Evolutionary conservation across 2,329 filamentous ascomycete species (phyloP).

Genomic region (Paraphoma chrysanthemicola): DNA sequence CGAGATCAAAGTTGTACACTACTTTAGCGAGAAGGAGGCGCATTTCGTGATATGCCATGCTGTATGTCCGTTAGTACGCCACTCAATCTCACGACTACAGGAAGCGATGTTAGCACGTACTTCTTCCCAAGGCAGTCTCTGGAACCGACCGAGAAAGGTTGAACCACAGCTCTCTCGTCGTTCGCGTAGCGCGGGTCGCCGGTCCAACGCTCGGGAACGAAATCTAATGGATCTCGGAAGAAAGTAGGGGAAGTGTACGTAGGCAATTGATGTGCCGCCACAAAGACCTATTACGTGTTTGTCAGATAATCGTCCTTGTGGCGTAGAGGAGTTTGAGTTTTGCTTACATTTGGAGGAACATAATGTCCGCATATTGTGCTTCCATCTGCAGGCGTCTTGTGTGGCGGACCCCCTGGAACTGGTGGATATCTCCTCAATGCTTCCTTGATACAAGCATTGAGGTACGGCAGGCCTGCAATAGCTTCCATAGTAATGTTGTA

Average conservation of each 20-base stretch:
- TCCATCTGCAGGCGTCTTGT: slow-evolving; percentile 36
- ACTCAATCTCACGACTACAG: not conserved
- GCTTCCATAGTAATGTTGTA: slow-evolving; percentile 27
- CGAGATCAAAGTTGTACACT: slow-evolving; percentile 23
- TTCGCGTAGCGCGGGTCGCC: slow-evolving; percentile 14
- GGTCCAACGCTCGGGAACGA: slow-evolving; percentile 40
- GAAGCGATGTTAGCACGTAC: slow-evolving; percentile 9
- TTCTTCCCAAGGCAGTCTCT: slow-evolving; percentile 38
- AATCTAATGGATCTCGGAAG: slow-evolving; percentile 27
- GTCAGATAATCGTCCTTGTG: no score
- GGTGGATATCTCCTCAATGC: slow-evolving; percentile 43
- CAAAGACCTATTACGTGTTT: slow-evolving; percentile 15
- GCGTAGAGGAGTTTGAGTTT: no score
- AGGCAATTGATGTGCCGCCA: slow-evolving; percentile 9
- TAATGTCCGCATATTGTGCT: slow-evolving; percentile 38
- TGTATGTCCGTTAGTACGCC: no score
- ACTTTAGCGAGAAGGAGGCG: slow-evolving; percentile 25
- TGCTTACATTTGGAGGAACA: slow-evolving; percentile 31
- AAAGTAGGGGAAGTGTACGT: slow-evolving; percentile 14
- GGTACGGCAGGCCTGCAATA: slow-evolving; percentile 39
- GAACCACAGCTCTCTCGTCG: slow-evolving; percentile 15
- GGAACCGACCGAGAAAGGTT: slow-evolving; percentile 29
- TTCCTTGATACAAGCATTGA: slow-evolving; percentile 44
- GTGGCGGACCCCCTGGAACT: slow-evolving; percentile 37
- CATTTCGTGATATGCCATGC: slow-evolving; percentile 34